phyloP scores from a whole-genome alignment of 2,329 filamentous ascomycete genomes.

The Coniochaeta prunicola region DNA sequence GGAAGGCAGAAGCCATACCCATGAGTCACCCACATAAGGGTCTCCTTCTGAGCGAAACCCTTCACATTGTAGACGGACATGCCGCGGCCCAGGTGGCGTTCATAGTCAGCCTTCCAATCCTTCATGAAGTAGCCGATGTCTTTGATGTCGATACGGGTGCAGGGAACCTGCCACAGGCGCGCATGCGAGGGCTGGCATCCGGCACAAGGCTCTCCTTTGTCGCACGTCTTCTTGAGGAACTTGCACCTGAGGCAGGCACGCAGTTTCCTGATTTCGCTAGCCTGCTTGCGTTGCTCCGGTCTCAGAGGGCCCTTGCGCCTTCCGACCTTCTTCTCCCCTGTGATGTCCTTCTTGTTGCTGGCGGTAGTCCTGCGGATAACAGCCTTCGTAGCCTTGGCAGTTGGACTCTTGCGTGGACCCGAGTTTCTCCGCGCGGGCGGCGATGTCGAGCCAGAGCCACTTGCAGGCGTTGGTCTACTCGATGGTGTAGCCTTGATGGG shows the following conservation, averaged over 20 bases:
- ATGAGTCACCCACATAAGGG: slow-evolving; percentile 85
- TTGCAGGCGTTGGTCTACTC: slow-evolving; percentile 52
- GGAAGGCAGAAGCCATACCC: slow-evolving; percentile 91
- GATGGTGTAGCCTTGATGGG: slow-evolving; percentile 54
- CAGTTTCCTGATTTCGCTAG: slow-evolving; percentile 92
- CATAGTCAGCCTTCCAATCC: slow-evolving; percentile 96
- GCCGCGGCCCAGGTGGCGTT: slow-evolving; percentile 77
- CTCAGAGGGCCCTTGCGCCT: slow-evolving; percentile 82
- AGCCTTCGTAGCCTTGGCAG: slow-evolving; percentile 74
- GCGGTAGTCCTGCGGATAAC: slow-evolving; percentile 72
- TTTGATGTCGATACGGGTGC: slow-evolving; percentile 97
- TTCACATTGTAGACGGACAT: slow-evolving; percentile 95
- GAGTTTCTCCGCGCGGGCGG: slow-evolving; percentile 61
- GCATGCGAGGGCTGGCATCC: slow-evolving; percentile 95
- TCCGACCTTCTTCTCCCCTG: slow-evolving; percentile 84
- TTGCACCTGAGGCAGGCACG: slow-evolving; percentile 93
- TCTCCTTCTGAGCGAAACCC: slow-evolving; percentile 63
- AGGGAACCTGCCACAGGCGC: slow-evolving; percentile 93
- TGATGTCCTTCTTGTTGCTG: slow-evolving; percentile 70
- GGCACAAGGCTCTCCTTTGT: slow-evolving; percentile 92
- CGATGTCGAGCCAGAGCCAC: slow-evolving; percentile 45
- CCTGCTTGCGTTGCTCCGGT: slow-evolving; percentile 92
- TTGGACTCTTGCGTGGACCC: slow-evolving; percentile 68
- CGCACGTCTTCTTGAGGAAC: slow-evolving; percentile 98
- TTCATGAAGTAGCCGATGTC: slow-evolving; percentile 99